phyloP scores from a whole-genome alignment of 1,139 yeast species.

The Hansenula anomala region DNA sequence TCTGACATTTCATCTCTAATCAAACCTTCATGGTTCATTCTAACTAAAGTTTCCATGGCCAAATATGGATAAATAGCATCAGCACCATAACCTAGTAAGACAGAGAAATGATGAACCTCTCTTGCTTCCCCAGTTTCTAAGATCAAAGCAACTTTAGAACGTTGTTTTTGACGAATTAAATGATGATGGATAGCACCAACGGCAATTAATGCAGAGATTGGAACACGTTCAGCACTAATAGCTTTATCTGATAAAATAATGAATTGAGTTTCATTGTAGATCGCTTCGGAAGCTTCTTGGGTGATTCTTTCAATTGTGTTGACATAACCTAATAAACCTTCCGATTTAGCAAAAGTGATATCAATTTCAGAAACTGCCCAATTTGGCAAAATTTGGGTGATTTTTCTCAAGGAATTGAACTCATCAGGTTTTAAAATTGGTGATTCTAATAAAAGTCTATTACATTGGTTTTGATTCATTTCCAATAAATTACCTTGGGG shows the following conservation, averaged over 20 bases:
- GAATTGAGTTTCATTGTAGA: conserved; percentile 69
- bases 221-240: conserved; percentile 56
- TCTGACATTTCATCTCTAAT: conserved; percentile 52
- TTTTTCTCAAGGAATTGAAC: conserved; percentile 66
- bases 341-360: conserved; percentile 80
- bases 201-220: conserved; percentile 91
- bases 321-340: conserved; percentile 83
- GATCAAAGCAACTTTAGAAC: conserved; percentile 89
- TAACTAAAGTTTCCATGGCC: conserved; percentile 82
- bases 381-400: conserved; percentile 70
- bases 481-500: conserved; percentile 96
- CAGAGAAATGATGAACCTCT: conserved; percentile 95
- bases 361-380: conserved; percentile 86
- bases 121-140: conserved; percentile 96
- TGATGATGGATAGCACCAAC: conserved; percentile 97
- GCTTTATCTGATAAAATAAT: conserved; percentile 72
- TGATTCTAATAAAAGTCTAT: conserved; percentile 74
- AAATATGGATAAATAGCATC: conserved; percentile 94
- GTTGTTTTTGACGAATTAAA: conserved; percentile 90
- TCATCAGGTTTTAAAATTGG: conserved; percentile 78
- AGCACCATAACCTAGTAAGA: conserved; percentile 93
- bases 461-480: conserved; percentile 89
- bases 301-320: conserved; percentile 84
- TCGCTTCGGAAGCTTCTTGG: conserved; percentile 81
- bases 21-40: conserved; percentile 79